Base-by-base conservation (phyloP, 129 eudicot genomes). In the Tagetes erecta region DNA sequence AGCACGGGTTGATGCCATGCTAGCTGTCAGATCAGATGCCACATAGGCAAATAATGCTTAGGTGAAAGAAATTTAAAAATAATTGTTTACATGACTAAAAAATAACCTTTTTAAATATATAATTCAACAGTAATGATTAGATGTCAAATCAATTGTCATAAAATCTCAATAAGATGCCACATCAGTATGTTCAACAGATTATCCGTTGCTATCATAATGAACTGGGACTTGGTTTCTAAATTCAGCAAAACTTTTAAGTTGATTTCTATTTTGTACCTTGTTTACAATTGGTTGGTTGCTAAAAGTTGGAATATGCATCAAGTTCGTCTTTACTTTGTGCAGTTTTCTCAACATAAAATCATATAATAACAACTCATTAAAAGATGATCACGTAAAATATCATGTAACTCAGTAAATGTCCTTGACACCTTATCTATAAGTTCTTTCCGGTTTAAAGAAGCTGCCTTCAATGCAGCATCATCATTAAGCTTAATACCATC, bases 401-500 rank as follows among this genome's bases (percentile, higher is more conserved):
- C 39, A 38, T 12, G 2, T 6, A 44, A 44, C 8, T 44, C 27
- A 20, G 27, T 35, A 20, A 44, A 64, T 36, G 70, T 50, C 47
- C 67, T 2, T 8, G n/a, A 44, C 86, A 93, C 98, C 98, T 86
- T 86, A 74, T 90, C 97, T 73, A 93, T 84, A 5, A 93, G 87
- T 71, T 88, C 87, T 80, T 88, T 93, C 31, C 93, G 84, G 47
- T 93, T 86, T 62, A 93, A 73, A 70, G 63, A 55, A 31, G 85
- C 92, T 56, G 84, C 80, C 76, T 73, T 68, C 60, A 93, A 78
- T 14, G 87, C 87, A 49, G 66, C 75, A 52, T 88, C 93, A 80
- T 93, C 83, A 7, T 91, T 93, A 72, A 93, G 97, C 85, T 93
- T 93, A 45, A 90, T 93, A 59, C 97, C 98, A 74, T 93, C 91